Evolutionary conservation across 2,329 filamentous ascomycete species (phyloP).

Genomic region (Plectosphaerella cucumerina): DNA sequence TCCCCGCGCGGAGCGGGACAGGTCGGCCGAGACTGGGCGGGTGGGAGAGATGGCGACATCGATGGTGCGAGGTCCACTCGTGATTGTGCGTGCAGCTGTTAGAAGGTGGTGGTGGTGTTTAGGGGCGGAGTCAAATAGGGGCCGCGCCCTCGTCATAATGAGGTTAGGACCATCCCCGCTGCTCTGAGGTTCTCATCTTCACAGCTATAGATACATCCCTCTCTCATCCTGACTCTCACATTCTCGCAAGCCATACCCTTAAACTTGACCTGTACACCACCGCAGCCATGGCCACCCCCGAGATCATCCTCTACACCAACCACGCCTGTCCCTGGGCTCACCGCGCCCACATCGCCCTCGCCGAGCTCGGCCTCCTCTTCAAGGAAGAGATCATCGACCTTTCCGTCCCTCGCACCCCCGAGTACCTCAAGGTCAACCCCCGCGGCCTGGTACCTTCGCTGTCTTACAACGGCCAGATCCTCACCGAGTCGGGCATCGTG

Average conservation of each 20-base stretch:
- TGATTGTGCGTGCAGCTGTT: neutral
- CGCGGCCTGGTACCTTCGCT: conserved; percentile 73
- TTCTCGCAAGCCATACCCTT: neutral
- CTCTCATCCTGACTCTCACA: neutral
- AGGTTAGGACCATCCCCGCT: neutral
- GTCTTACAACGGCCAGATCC: conserved; percentile 60
- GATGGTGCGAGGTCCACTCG: conserved; percentile 1
- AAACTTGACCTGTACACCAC: neutral
- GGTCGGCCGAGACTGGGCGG: too few relatives aligned
- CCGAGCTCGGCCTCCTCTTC: conserved; percentile 61
- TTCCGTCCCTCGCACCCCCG: conserved; percentile 60
- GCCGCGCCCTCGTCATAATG: neutral
- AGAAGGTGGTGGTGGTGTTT: neutral
- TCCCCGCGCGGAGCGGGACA: too few relatives aligned
- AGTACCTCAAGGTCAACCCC: conserved; percentile 75
- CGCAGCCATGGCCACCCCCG: conserved; percentile 22
- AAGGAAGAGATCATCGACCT: conserved; percentile 74
- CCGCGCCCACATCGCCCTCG: conserved; percentile 67
- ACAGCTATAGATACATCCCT: too few relatives aligned
- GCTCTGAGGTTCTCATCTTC: too few relatives aligned
- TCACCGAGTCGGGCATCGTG: conserved; percentile 73
- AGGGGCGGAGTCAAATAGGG: neutral
- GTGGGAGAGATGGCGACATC: conserved; percentile 2
- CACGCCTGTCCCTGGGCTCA: conserved; percentile 70
- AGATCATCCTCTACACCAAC: conserved; percentile 68